Base-by-base conservation (phyloP, 164 flowering plant species). In the Nymphaea colorata region DNA sequence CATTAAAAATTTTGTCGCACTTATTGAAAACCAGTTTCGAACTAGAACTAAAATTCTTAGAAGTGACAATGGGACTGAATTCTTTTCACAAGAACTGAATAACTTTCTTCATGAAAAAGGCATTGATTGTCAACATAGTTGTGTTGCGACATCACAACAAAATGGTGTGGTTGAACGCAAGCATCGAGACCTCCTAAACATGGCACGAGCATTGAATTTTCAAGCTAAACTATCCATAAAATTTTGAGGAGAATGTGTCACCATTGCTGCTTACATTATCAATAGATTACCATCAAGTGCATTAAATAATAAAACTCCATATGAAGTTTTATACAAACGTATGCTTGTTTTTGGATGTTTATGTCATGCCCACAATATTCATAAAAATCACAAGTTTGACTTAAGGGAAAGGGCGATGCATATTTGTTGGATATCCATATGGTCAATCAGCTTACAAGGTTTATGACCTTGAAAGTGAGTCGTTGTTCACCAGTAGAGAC, bases 331-430 rank as follows among this genome's bases (percentile, higher is more conserved):
- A 25, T 64, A 64, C 15, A 15, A 64, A 4, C 66, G 41, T 64
- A 4, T 64, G 6, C 41, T 4, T 18, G 66, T 64, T 5, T 64
- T 64, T 64, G 66, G 66, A 5, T 64, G 66, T 41, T 44, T 64
- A 25, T 64, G 66, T 64, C 1, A 25, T 25, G 36, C 36, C 36
- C 36, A 25, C 36, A 16, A 64, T 41, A 6, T 6, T 6, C 42
- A 2, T 41, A 25, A 17, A 61, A 6, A 1, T 25, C 64, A 61
- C 18, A 17, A 11, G 14, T 17, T 11, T 61, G n/a, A 17, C 18
- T 25, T 11, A 11, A 14, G 25, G 7, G 12, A 1, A 14, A 11
- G 8, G 8, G 18, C 64, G 2, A 16, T 55, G 10, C 64, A 11
- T 17, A 8, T 61, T 11, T 17, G 1, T 61, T 6, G 64, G 64